Evolutionary conservation across 768 basidiomycete genomes (phyloP).

Genomic region (Podaxis pistillaris): DNA sequence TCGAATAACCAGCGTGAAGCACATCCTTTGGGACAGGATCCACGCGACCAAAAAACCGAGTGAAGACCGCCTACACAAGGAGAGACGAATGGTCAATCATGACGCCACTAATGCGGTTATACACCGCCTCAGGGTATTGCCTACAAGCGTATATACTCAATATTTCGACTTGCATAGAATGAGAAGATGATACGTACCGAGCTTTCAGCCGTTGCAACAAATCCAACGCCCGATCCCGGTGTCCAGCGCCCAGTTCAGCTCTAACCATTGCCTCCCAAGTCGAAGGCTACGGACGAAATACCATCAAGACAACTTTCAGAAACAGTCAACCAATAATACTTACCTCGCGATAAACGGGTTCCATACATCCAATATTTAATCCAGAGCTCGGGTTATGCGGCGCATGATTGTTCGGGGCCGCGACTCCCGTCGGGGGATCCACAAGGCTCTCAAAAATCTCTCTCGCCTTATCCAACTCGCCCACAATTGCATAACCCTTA

Average conservation of each 20-base stretch:
- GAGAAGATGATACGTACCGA: conserved; percentile 45
- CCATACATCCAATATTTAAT: conserved; percentile 36
- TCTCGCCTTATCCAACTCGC: conserved; percentile 70
- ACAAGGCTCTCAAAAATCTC: conserved; percentile 74
- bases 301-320: background rate
- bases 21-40: background rate
- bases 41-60: background rate
- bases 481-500: conserved; percentile 65
- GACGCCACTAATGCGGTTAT: conserved; percentile 76
- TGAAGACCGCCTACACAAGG: conserved; percentile 20
- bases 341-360: conserved; percentile 84
- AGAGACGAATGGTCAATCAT: conserved; percentile 67
- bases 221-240: conserved; percentile 64
- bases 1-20: background rate
- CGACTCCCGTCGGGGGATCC: conserved; percentile 82
- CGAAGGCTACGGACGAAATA: conserved; percentile 55
- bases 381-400: conserved; percentile 51
- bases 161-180: background rate
- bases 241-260: conserved; percentile 79
- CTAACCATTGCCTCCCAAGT: conserved; percentile 97
- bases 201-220: conserved; percentile 72
- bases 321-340: conserved; percentile 21
- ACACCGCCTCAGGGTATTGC: conserved; percentile 76
- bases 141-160: conserved; percentile 30
- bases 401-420: conserved; percentile 86